Conservation (phyloP, 2,329 filamentous ascomycete genomes). For the Trichophyton schoenleinii region DNA sequence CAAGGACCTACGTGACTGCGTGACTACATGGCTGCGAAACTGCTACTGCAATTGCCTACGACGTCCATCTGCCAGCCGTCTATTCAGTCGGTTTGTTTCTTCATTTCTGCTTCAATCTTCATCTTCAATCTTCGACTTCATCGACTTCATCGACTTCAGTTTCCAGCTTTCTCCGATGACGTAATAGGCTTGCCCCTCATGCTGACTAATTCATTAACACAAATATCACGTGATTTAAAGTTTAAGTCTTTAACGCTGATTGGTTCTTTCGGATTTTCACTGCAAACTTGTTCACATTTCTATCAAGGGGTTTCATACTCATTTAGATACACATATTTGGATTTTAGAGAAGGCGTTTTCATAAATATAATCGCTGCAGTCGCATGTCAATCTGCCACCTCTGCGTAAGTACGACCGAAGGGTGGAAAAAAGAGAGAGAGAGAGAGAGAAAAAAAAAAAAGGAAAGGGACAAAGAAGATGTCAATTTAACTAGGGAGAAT, state of each 20-base stretch:
- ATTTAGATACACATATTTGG: neutral
- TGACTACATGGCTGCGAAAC: too few relatives aligned
- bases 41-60: neutral
- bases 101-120: neutral
- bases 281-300: neutral
- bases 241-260: neutral
- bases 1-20: too few relatives aligned
- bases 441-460: neutral
- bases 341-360: neutral
- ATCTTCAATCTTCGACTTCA: neutral
- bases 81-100: neutral
- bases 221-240: neutral
- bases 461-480: neutral
- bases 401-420: neutral
- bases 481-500: neutral
- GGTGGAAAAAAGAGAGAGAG: neutral
- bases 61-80: neutral
- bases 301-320: neutral
- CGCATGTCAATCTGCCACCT: neutral
- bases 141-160: neutral
- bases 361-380: neutral
- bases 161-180: constrained; percentile 5
- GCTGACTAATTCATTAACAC: neutral
- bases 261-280: neutral
- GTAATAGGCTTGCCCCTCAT: neutral